Evolutionary conservation across 345 rosid genomes (phyloP).

Genomic region (Litchi chinensis): DNA sequence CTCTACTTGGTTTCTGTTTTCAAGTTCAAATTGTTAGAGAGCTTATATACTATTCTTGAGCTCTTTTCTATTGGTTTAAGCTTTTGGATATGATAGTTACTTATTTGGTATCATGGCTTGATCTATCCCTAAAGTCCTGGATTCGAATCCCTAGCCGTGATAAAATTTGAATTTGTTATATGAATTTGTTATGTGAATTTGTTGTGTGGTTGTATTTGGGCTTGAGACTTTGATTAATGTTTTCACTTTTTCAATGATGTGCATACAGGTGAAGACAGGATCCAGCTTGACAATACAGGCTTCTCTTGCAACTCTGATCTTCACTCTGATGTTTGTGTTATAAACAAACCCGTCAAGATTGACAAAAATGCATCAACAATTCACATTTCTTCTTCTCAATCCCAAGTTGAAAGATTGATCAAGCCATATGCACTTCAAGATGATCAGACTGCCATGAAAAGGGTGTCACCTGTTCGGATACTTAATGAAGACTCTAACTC

Average conservation of each 20-base stretch:
- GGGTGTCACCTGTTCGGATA: slow-evolving; percentile 31
- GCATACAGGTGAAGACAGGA: slow-evolving; percentile 35
- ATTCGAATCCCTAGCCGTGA: too few species aligned
- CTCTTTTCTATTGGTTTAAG: too few species aligned
- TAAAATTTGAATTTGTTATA: too few species aligned
- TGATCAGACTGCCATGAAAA: slow-evolving; percentile 25
- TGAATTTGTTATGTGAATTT: too few species aligned
- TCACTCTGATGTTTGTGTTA: slow-evolving; percentile 33
- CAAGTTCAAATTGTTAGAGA: too few species aligned
- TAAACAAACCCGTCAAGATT: slow-evolving; percentile 32
- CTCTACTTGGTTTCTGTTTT: not conserved
- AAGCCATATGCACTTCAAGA: slow-evolving; percentile 37
- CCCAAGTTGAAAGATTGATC: slow-evolving; percentile 7
- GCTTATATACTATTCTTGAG: too few species aligned
- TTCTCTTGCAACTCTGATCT: slow-evolving; percentile 35
- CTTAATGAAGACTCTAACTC: slow-evolving; percentile 16
- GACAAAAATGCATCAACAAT: slow-evolving; percentile 23
- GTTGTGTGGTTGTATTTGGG: too few species aligned
- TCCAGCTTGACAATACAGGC: slow-evolving; percentile 28
- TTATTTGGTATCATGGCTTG: too few species aligned
- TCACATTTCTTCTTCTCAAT: slow-evolving; percentile 24
- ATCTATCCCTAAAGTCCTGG: too few species aligned
- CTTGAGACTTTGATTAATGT: not conserved
- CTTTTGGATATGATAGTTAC: too few species aligned
- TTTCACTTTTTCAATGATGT: not conserved